phyloP scores from a whole-genome alignment of 2,329 filamentous ascomycete genomes.

The Alternaria arborescens region DNA sequence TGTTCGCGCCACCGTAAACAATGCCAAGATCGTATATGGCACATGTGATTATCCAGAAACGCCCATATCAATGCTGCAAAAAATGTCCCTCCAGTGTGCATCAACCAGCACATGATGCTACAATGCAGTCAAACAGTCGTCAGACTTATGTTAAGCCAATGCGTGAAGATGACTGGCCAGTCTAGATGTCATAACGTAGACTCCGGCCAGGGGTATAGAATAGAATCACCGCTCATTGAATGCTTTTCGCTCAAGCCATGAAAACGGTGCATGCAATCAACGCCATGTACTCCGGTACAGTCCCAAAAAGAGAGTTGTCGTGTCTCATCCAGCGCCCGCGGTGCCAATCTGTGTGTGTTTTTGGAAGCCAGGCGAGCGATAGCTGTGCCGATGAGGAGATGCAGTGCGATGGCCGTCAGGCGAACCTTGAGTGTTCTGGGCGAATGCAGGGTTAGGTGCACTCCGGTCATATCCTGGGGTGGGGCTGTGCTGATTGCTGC shows the following conservation, averaged over 20 bases:
- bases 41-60: constrained; percentile 26
- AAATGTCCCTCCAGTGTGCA: constrained; percentile 6
- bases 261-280: constrained; percentile 26
- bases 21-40: constrained; percentile 23
- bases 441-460: constrained; percentile 46
- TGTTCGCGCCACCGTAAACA: constrained; percentile 6
- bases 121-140: constrained; percentile 29
- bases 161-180: constrained; percentile 16
- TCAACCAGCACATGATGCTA: constrained; percentile 8
- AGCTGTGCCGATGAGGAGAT: constrained; percentile 51
- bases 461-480: constrained; percentile 42
- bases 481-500: constrained; percentile 39
- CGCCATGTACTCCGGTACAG: constrained; percentile 38
- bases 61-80: constrained; percentile 17
- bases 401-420: constrained; percentile 47
- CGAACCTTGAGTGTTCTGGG: constrained; percentile 44
- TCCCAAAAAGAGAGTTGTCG: constrained; percentile 10
- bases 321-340: constrained; percentile 45
- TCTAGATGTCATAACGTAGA: constrained; percentile 23
- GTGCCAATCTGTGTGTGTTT: constrained; percentile 49
- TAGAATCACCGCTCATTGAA: constrained; percentile 21
- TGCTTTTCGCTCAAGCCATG: constrained; percentile 22
- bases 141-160: constrained; percentile 30
- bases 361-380: constrained; percentile 48
- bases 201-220: constrained; percentile 18